Base-by-base conservation (phyloP, 208 protist species). In the Porcisia hertigi region DNA sequence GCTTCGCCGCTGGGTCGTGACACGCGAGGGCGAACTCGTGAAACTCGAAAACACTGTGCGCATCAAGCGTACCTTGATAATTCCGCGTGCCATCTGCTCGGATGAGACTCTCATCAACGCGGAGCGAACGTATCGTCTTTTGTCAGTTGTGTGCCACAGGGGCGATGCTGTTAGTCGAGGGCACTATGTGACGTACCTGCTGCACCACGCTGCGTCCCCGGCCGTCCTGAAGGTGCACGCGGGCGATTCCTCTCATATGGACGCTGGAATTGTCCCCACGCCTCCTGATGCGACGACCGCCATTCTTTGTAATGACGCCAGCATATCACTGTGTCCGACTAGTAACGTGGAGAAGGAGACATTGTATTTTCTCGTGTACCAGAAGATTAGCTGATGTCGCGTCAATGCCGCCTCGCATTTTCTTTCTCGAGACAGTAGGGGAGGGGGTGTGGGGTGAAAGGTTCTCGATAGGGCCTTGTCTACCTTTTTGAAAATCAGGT, bases 121-220 rank as follows among this genome's bases (percentile, higher is more conserved):
- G 8, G 83, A 67, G n/a, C 83, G 93, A 23, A 82, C 77, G 9
- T 97, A 96, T 71, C 67, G 85, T 45, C 82, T 97, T 34, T 55
- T 94, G 18, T 86, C 88, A 4, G 90, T 92, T 34, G 84, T 96
- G 30, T 76, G 82, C 16, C 93, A 97, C 63, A 91, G 88, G 25
- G 93, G 93, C 23, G 70, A 62, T 9, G 81, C 75, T 0, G 78
- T 83, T 55, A 80, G 80, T 5, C 76, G 81, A 16, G 93, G 93
- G 3, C 93, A 97, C 80, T 97, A 97, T 76, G 88, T 95, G 34
- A 86, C 90, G 9, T 96, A 94, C 76, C 67, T 97, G 18, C 72
- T 77, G 18, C 69, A 81, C 30, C 77, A 88, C 81, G 87, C 79
- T 0, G 87, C 89, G 2, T 82, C 70, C 43, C 86, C 83, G 0